phyloP scores from a whole-genome alignment of 2,329 filamentous ascomycete species.

The Alternaria sp. region DNA sequence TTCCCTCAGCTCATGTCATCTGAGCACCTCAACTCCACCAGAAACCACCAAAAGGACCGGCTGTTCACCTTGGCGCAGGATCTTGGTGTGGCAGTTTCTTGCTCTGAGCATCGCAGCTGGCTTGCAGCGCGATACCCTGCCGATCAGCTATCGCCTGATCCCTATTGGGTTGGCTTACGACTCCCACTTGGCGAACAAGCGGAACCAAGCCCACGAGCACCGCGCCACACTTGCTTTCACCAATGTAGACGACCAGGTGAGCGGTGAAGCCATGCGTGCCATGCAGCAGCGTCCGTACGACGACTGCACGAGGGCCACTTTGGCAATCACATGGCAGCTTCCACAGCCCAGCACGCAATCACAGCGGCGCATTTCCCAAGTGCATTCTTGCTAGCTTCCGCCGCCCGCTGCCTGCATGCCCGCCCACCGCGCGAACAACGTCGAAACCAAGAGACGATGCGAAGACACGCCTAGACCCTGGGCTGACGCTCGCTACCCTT shows the following conservation, averaged over 20 bases:
- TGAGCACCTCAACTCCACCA: conserved; percentile 1
- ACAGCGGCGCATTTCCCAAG: not conserved
- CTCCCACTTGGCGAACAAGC: not conserved
- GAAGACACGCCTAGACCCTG: conserved; percentile 3
- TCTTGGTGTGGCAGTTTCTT: not conserved
- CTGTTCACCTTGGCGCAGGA: not conserved
- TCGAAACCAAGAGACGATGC: conserved; percentile 4
- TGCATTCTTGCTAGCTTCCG: not conserved
- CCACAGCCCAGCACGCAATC: not conserved
- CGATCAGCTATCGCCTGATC: conserved; percentile 1
- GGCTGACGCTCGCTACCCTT: conserved; percentile 4
- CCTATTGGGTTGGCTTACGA: conserved; percentile 2
- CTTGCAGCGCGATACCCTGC: not conserved
- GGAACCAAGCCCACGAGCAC: not conserved
- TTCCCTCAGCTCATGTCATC: conserved; percentile 4
- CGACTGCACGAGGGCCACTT: not conserved
- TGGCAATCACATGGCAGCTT: not conserved
- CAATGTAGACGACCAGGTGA: conserved; percentile 1
- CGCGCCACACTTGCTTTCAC: not conserved
- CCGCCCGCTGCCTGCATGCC: not conserved
- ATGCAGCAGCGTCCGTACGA: not conserved
- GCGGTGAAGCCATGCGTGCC: conserved; percentile 1
- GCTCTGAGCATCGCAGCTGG: not conserved
- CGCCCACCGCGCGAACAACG: not conserved
- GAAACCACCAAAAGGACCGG: not conserved